Evolutionary conservation across 148 eudicot genomes (phyloP), one percentile per base, ranked within the genome.

Genomic region (Nyssa sinensis): DNA sequence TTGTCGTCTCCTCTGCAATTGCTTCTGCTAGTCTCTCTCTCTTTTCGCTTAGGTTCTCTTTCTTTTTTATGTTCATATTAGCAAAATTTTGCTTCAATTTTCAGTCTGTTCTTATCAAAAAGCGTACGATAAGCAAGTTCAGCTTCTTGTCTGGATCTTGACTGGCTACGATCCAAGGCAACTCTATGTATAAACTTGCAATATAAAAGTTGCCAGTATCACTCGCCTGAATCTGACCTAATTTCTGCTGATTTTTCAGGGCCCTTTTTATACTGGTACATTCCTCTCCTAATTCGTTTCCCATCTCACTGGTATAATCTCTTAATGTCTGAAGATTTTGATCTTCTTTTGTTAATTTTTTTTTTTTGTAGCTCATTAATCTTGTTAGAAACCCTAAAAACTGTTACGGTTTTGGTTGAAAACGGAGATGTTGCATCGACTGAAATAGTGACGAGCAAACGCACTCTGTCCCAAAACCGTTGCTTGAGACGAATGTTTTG

Each of bases 391-490:
- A 37, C 44, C 44, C 44, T 37, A 37, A 9, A 37, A 9, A n/a
- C n/a, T n/a, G n/a, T n/a, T n/a, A n/a, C n/a, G n/a, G n/a, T n/a
- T n/a, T n/a, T n/a, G n/a, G n/a, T n/a, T n/a, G 44, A 37, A 4
- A 37, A 37, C 4, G 44, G 44, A 9, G 44, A 3, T 37, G 9
- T 37, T n/a, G 4, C 44, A 9, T 37, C 9, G 44, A 37, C 65
- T 62, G 65, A 21, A 9, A 32, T 16, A 34, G 24, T 28, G 37
- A 17, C 33, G 10, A 76, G 91, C 91, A 88, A 87, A 91, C 93
- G 89, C 93, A 91, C 96, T 91, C 93, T 91, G 96, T 91, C 96
- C 96, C 96, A 66, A 59, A 81, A 80, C 84, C 53, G 17, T 27
- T 28, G 7, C 2, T 55, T 55, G 5, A 55, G 24, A 21, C 1